A percentile compares a stretch with the other conserved stretches of the same genome.
phyloP scores from a whole-genome alignment of 257 asterid species.

The Schizonepeta tenuifolia region DNA sequence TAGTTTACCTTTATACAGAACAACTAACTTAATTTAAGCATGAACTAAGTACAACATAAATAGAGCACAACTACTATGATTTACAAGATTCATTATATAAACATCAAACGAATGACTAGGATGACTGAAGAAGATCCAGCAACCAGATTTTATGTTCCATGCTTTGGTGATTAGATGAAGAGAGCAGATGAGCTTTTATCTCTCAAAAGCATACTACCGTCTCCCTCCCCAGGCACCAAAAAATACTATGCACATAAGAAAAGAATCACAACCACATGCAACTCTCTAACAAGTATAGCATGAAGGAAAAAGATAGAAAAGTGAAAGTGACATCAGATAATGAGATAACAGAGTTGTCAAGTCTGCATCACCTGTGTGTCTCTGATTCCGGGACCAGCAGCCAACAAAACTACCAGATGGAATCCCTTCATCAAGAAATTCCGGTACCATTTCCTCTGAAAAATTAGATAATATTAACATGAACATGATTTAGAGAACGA shows the following conservation, averaged over 20 bases:
- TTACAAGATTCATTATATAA: neutral
- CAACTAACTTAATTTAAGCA: neutral
- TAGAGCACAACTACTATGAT: neutral
- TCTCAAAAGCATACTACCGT: conserved; percentile 8
- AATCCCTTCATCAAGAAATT: conserved; percentile 98
- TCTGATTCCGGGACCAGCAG: conserved; percentile 94
- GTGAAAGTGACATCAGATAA: neutral
- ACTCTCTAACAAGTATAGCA: neutral
- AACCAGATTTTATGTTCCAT: neutral
- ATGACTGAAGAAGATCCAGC: conserved; percentile 3
- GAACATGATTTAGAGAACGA: conserved; percentile 27
- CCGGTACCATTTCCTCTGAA: conserved; percentile 95
- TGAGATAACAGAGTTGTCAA: conserved; percentile 12
- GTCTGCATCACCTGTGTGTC: conserved; percentile 80
- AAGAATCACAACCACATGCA: neutral
- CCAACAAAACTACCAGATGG: conserved; percentile 92
- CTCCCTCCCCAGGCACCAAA: neutral
- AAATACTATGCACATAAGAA: neutral
- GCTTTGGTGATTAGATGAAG: neutral
- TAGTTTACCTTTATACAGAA: neutral
- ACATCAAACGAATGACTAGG: conserved; percentile 1
- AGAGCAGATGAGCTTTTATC: neutral
- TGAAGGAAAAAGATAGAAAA: neutral
- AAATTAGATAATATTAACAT: conserved; percentile 35
- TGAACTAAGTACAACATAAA: neutral